Conservation (phyloP, 805 yeast genomes). For the Cyberlindnera maclurae region DNA sequence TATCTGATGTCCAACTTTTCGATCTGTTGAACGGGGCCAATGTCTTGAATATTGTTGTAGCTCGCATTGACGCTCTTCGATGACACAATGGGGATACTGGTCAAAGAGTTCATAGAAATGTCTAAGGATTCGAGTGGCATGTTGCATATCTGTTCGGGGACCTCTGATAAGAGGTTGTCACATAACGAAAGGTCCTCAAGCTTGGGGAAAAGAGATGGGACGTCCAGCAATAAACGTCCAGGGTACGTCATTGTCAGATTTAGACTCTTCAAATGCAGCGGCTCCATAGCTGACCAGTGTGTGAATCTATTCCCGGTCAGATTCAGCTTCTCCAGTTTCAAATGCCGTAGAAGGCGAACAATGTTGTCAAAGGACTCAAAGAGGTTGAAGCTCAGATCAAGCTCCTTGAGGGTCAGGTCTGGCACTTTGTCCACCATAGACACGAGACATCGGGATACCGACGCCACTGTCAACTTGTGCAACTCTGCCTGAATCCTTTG, state of each 20-base stretch:
- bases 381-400: conserved; percentile 60
- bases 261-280: conserved; percentile 10
- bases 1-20: conserved; percentile 41
- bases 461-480: conserved; percentile 35
- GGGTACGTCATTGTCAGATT: conserved; percentile 20
- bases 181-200: conserved; percentile 25
- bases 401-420: conserved; percentile 29
- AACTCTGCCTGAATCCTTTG: conserved; percentile 42
- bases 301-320: conserved; percentile 48
- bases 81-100: conserved; percentile 5
- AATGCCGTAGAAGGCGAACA: conserved; percentile 27
- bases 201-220: conserved; percentile 29
- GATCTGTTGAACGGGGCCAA: conserved; percentile 10
- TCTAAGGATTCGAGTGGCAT: conserved; percentile 5
- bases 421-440: conserved; percentile 8
- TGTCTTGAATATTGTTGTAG: conserved; percentile 16
- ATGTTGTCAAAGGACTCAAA: conserved; percentile 36
- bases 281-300: neutral
- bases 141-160: conserved; percentile 3
- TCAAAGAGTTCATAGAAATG: conserved; percentile 12
- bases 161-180: conserved; percentile 17
- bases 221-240: conserved; percentile 3
- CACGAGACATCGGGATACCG: conserved; percentile 41
- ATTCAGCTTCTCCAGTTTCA: conserved; percentile 35
- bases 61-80: conserved; percentile 11